phyloP scores from a whole-genome alignment of 441 rosid species.

The Melastoma candidum region DNA sequence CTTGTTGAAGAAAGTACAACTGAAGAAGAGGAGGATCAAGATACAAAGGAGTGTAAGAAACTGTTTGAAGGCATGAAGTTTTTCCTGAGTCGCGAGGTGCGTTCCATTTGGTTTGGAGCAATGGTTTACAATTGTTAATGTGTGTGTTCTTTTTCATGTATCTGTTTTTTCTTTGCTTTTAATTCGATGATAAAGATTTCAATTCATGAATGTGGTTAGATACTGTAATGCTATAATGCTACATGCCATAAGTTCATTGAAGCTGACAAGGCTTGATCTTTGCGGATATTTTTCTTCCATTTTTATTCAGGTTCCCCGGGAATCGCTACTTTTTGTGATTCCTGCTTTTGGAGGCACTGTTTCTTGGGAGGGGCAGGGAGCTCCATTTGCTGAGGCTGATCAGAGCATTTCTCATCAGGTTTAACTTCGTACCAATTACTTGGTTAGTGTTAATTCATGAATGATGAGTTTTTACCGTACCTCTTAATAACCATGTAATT shows the following conservation, averaged over 20 bases:
- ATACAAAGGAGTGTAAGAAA: conserved; percentile 59
- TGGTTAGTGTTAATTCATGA: neutral
- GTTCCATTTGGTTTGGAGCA: conserved; percentile 1
- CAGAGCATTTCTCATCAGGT: conserved; percentile 90
- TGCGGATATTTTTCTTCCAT: too few relatives aligned
- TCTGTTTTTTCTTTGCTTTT: neutral
- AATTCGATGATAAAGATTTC: conserved; percentile 2
- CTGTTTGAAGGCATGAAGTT: conserved; percentile 59
- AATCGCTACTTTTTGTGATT: conserved; percentile 74
- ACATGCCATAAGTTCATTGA: too few relatives aligned
- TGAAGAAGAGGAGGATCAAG: conserved; percentile 32
- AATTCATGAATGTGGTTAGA: neutral
- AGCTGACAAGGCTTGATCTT: too few relatives aligned
- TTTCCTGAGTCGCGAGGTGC: conserved; percentile 92
- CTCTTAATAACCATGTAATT: conserved; percentile 3
- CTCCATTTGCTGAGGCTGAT: conserved; percentile 68
- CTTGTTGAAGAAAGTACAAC: conserved; percentile 47
- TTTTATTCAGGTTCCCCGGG: conserved; percentile 65
- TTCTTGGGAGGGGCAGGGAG: conserved; percentile 97
- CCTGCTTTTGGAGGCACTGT: conserved; percentile 91
- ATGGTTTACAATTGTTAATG: too few relatives aligned
- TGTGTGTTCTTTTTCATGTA: too few relatives aligned
- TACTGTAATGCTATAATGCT: too few relatives aligned
- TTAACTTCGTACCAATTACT: conserved; percentile 10
- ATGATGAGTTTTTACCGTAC: neutral